These are phyloP conservation scores for Tetraselmis chui DNA, from an alignment of 139 green algal species.

Conservation along the genomic window DNA sequence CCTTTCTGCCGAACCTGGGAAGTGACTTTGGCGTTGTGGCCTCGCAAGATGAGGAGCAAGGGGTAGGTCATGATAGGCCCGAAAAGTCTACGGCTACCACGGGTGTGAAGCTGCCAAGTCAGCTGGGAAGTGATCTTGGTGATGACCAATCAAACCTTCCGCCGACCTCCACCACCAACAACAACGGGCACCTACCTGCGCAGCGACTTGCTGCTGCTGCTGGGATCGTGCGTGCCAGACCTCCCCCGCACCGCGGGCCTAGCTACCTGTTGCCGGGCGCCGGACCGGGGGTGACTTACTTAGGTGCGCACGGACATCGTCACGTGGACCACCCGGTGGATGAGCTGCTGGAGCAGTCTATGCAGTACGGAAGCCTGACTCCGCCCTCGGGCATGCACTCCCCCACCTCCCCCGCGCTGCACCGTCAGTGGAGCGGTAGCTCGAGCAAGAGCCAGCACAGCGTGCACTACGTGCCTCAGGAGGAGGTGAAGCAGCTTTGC, in stretches of 20 bases:
- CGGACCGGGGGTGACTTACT: not conserved
- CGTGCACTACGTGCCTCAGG: slow-evolving; percentile 23
- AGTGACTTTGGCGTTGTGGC: not conserved
- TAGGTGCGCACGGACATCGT: not conserved
- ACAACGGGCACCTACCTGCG: too few relatives aligned
- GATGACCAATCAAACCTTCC: not conserved
- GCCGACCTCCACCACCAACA: not conserved
- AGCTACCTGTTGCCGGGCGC: not conserved
- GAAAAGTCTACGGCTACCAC: not conserved
- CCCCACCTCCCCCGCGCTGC: not conserved
- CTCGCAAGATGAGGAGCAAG: not conserved
- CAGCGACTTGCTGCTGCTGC: too few relatives aligned
- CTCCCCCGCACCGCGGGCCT: too few relatives aligned
- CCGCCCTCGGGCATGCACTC: not conserved
- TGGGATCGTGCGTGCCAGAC: too few relatives aligned
- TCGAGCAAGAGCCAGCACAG: not conserved
- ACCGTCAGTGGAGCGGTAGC: not conserved
- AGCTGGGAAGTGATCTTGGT: not conserved
- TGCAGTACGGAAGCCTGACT: not conserved
- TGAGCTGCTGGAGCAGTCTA: not conserved
- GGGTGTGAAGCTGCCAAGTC: not conserved
- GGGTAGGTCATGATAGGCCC: too few relatives aligned
- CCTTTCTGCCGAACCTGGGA: not conserved
- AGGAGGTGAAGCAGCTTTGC: slow-evolving; percentile 44
- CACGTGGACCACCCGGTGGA: not conserved